Evolutionary conservation across 176 grass and related monocot genomes (phyloP).

Genomic region (Musa acuminata): DNA sequence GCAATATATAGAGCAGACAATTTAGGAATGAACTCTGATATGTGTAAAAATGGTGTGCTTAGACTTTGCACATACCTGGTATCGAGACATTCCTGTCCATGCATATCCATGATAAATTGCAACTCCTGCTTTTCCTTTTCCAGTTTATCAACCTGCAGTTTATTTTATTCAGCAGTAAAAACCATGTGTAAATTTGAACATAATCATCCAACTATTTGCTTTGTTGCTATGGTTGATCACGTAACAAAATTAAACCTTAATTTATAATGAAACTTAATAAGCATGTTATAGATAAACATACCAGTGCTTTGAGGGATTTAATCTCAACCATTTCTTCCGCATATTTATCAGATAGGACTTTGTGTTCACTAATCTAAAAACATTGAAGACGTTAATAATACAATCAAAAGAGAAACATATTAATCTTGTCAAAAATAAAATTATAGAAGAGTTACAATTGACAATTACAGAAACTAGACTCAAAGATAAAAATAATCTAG

Average conservation of each 20-base stretch:
- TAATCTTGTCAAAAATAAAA: neutral
- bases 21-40: neutral
- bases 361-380: conserved; percentile 70
- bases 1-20: neutral
- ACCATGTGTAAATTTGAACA: neutral
- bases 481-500: neutral
- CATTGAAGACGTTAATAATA: conserved; percentile 28
- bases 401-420: neutral
- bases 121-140: conserved; percentile 73
- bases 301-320: conserved; percentile 72
- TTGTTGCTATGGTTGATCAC: conserved; percentile 14
- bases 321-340: conserved; percentile 46
- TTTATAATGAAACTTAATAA: conserved; percentile 9
- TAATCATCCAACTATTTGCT: neutral
- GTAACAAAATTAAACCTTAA: conserved; percentile 7
- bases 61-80: conserved; percentile 45
- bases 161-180: conserved; percentile 1
- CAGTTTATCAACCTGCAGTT: conserved; percentile 64
- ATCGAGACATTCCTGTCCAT: conserved; percentile 58
- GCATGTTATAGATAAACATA: conserved; percentile 34
- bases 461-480: neutral
- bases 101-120: conserved; percentile 79
- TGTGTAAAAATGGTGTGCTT: neutral
- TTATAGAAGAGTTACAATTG: neutral
- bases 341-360: conserved; percentile 45